phyloP scores from a whole-genome alignment of 176 grass and related monocot genomes.

The Aegilops longissima region DNA sequence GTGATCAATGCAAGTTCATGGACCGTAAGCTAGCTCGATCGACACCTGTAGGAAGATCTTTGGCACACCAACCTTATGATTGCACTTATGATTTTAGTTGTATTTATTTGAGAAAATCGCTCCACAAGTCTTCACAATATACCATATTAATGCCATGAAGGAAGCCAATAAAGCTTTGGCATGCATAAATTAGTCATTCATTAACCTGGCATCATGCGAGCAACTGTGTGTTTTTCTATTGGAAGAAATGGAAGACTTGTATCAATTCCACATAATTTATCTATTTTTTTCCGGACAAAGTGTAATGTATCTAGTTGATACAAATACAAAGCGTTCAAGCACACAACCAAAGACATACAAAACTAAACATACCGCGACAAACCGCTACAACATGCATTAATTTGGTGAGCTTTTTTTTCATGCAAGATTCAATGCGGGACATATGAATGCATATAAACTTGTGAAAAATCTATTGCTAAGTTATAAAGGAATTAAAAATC shows the following conservation, averaged over 20 bases:
- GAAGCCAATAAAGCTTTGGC: slow-evolving; percentile 6
- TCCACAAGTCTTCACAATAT: not conserved
- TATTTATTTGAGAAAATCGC: not conserved
- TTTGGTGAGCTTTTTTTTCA: not conserved
- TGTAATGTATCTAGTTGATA: too few relatives aligned
- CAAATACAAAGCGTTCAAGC: too few relatives aligned
- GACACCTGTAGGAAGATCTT: slow-evolving; percentile 31
- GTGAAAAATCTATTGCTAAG: not conserved
- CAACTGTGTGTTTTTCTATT: not conserved
- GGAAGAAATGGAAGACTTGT: not conserved
- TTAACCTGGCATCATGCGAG: not conserved
- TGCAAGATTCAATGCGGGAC: not conserved
- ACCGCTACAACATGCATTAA: too few relatives aligned
- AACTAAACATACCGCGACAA: too few relatives aligned
- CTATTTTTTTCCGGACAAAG: not conserved
- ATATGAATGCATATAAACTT: not conserved
- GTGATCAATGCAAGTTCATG: not conserved
- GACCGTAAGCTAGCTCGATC: not conserved
- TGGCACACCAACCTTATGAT: slow-evolving; percentile 31
- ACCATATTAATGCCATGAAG: slow-evolving; percentile 4
- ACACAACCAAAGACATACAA: too few relatives aligned
- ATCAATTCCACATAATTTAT: not conserved
- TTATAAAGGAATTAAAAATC: not conserved
- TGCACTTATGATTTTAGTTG: slow-evolving; percentile 10
- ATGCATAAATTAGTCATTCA: not conserved